These are phyloP conservation scores for Aspergillus puulaauensis DNA, from an alignment of 2,329 filamentous ascomycete species.

Conservation along the genomic window DNA sequence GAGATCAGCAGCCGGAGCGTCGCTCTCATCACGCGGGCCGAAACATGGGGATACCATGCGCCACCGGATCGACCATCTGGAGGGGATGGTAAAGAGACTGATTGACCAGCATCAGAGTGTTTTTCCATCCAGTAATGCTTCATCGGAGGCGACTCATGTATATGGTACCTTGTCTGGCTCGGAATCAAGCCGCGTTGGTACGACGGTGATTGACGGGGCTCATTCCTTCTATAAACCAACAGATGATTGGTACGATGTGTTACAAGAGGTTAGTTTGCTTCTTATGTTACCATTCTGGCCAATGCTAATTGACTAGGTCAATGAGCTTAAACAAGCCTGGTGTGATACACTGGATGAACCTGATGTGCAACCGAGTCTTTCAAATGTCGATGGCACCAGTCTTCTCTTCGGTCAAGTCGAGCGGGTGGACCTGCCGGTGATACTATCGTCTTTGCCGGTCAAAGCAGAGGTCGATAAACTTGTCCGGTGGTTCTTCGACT, in stretches of 20 bases:
- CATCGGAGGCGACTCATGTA: not conserved
- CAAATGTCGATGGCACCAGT: slow-evolving; percentile 9
- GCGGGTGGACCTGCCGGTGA: slow-evolving; percentile 6
- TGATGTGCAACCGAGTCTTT: not conserved
- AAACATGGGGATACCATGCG: not conserved
- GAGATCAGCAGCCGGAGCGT: not conserved
- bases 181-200: not conserved
- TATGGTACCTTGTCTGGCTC: not conserved
- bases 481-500: slow-evolving; percentile 4
- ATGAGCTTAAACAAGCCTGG: slow-evolving; percentile 9
- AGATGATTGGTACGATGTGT: slow-evolving; percentile 12
- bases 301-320: slow-evolving; percentile 1
- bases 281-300: no score
- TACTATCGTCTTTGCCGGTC: slow-evolving; percentile 2
- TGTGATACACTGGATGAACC: not conserved
- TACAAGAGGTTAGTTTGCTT: slow-evolving; percentile 3
- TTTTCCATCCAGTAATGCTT: not conserved
- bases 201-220: slow-evolving; percentile 3
- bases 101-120: not conserved
- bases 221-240: slow-evolving; percentile 8
- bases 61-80: slow-evolving; percentile 9
- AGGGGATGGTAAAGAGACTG: slow-evolving; percentile 6
- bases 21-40: not conserved
- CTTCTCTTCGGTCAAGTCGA: slow-evolving; percentile 11
- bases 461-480: slow-evolving; percentile 2